A percentile compares a stretch with the other conserved stretches of the same genome.
These are phyloP conservation scores for Pseudopyrenochaeta lycopersici DNA, from an alignment of 2,329 filamentous ascomycete species.

Conservation along the genomic window DNA sequence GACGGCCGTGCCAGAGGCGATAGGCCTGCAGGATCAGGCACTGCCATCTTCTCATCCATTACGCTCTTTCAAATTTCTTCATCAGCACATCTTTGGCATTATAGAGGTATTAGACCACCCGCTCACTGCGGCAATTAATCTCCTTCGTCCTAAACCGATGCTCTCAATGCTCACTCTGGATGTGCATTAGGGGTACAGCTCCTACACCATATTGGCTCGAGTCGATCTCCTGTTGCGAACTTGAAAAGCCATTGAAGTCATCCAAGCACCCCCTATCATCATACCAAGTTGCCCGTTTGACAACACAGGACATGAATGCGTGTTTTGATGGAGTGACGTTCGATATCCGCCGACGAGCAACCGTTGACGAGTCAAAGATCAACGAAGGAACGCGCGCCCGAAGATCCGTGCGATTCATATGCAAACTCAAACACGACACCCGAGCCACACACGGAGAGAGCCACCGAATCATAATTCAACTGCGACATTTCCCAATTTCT, in stretches of 20 bases:
- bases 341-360: neutral
- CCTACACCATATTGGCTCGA: neutral
- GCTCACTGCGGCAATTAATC: slow-evolving; percentile 28
- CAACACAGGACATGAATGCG: neutral
- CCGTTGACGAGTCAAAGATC: neutral
- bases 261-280: neutral
- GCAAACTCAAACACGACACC: neutral
- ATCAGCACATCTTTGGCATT: slow-evolving; percentile 13
- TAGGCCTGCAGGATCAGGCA: slow-evolving; percentile 35
- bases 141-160: slow-evolving; percentile 10
- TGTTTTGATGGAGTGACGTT: neutral
- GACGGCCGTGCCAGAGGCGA: slow-evolving; percentile 21
- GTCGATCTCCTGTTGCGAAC: neutral
- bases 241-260: neutral
- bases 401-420: slow-evolving; percentile 1
- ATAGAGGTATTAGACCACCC: slow-evolving; percentile 33
- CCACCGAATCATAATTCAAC: no score
- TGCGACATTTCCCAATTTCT: no score
- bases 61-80: slow-evolving; percentile 12
- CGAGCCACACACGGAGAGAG: neutral
- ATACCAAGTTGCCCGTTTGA: neutral
- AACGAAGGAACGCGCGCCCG: neutral
- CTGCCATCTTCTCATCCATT: slow-evolving; percentile 11
- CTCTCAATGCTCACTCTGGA: neutral
- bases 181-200: neutral